phyloP scores from a whole-genome alignment of 2,329 filamentous ascomycete genomes.

The Alternaria triticimaculans region DNA sequence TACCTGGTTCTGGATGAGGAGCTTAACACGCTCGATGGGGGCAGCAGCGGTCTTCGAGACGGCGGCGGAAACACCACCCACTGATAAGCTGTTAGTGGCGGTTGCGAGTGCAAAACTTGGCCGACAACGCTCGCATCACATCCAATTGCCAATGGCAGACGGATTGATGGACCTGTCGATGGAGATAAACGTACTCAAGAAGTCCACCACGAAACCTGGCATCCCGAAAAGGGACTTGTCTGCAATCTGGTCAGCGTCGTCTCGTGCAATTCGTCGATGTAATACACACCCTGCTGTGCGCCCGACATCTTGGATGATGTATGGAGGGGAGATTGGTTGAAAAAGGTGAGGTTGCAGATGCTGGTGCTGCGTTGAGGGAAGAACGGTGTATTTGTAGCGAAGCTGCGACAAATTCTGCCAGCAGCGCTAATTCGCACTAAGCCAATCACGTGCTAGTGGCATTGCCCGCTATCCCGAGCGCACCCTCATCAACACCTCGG shows the following conservation, averaged over 20 bases:
- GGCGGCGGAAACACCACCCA: constrained; percentile 99
- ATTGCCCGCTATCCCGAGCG: constrained; percentile 26
- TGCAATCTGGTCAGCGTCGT: neutral
- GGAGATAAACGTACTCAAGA: constrained; percentile 82
- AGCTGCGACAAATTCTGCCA: constrained; percentile 30
- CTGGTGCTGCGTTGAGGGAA: constrained; percentile 25
- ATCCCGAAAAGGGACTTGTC: constrained; percentile 52
- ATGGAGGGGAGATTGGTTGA: constrained; percentile 30
- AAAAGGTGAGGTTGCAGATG: constrained; percentile 25
- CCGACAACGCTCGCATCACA: constrained; percentile 14
- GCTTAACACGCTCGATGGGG: constrained; percentile 99
- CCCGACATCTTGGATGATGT: constrained; percentile 19
- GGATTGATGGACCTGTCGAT: constrained; percentile 24
- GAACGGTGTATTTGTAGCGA: constrained; percentile 33
- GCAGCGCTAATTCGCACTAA: constrained; percentile 34
- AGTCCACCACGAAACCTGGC: constrained; percentile 90
- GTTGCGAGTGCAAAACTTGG: constrained; percentile 14
- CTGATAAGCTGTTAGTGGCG: constrained; percentile 58
- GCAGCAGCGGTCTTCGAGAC: constrained; percentile 99
- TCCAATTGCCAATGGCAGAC: constrained; percentile 32
- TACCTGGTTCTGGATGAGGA: constrained; percentile 99
- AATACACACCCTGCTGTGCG: constrained; percentile 6
- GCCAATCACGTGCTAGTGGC: constrained; percentile 18
- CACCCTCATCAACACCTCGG: constrained; percentile 32
- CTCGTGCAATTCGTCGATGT: neutral